Evolutionary conservation across 306 rosid species (phyloP), one percentile per base, ranked within the genome.

Genomic region (Leucaena leucocephala): DNA sequence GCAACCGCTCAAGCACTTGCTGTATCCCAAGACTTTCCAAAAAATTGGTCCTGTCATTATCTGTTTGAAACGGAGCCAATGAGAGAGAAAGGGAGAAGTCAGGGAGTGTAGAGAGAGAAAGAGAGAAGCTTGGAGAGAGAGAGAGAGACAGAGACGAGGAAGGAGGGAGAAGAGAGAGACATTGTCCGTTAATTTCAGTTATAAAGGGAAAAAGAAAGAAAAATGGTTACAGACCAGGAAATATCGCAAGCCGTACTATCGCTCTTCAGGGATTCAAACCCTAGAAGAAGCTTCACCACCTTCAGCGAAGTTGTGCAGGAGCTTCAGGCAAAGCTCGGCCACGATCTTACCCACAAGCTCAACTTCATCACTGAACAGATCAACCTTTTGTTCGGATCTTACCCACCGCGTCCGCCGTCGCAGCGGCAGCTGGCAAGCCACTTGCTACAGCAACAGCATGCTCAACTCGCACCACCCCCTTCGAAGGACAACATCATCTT

Each of bases 171-270:
- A 1, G 15, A 9, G 62, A 55, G 68, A 66, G 81, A 52, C 11
- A 66, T 73, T 34, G 77, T 49, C 84, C 58, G 83, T 83, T 86
- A 71, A 78, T 86, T 82, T 86, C 75, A 66, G 83, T 80, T 78
- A 83, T 74, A 61, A 67, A 2, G 9, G 10, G 5, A 7, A 7
- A 58, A 58, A 15, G 34, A 55, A 15, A 10, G 4, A 0, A 58
- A 49, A 74, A 90, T 90, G 96, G 93, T 86, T 35, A 81, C 91
- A 70, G 96, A 93, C 72, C 88, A 88, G 78, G 91, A 93, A 81
- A 87, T 93, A 67, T 85, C 93, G 19, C 86, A 83, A 86, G 96
- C 91, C 43, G 46, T 93, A 45, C 75, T 80, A 67, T 79, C 89
- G 48, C 82, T 91, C 50, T 71, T 93, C 71, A 82, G 82, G 49